Percentiles rank a stretch among this genome's conserved stretches.
These are phyloP conservation scores for Fagopyrum homotropicum DNA, from an alignment of 148 eudicot genomes.

Conservation along the genomic window DNA sequence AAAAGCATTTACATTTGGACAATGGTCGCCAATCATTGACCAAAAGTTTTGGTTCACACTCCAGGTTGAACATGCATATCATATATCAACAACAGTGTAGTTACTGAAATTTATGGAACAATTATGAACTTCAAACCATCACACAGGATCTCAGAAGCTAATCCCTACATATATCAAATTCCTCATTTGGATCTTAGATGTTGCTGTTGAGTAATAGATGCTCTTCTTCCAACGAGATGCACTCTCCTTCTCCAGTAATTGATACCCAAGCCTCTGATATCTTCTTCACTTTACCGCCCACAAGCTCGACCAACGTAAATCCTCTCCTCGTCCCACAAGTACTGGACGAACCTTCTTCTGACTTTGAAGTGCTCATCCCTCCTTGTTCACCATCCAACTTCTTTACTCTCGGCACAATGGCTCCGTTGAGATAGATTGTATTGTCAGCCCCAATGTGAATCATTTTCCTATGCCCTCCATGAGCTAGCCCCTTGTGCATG, in stretches of 20 bases:
- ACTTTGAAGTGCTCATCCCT: not conserved
- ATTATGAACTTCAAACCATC: not conserved
- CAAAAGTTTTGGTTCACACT: too few species aligned
- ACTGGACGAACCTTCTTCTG: slow-evolving; percentile 1
- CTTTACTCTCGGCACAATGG: slow-evolving; percentile 75
- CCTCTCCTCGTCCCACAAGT: slow-evolving; percentile 33
- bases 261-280: slow-evolving; percentile 81
- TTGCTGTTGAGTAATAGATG: slow-evolving; percentile 29
- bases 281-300: slow-evolving; percentile 39
- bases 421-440: slow-evolving; percentile 72
- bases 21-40: too few species aligned
- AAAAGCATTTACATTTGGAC: too few species aligned
- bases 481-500: slow-evolving; percentile 75
- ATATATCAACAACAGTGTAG: not conserved
- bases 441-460: slow-evolving; percentile 51
- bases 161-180: not conserved
- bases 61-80: too few species aligned
- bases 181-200: not conserved
- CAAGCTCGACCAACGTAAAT: slow-evolving; percentile 58
- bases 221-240: slow-evolving; percentile 37
- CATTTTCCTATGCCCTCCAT: slow-evolving; percentile 75
- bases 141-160: not conserved
- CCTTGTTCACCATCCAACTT: slow-evolving; percentile 19
- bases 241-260: slow-evolving; percentile 30
- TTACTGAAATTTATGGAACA: not conserved